These are phyloP conservation scores for Linum usitatissimum DNA, from an alignment of 345 rosid genomes.

Conservation along the genomic window DNA sequence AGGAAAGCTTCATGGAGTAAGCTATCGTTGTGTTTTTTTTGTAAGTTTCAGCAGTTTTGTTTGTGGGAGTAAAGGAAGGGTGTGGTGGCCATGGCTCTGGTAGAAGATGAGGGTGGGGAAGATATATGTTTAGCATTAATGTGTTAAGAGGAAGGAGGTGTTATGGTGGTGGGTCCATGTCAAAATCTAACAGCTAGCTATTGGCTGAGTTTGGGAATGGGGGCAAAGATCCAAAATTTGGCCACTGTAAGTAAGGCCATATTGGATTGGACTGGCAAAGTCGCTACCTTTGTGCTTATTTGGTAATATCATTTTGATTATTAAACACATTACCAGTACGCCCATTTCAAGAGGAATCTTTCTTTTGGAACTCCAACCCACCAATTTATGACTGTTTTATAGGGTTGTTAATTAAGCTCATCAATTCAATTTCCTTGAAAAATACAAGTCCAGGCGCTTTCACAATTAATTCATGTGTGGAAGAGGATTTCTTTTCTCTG, in stretches of 20 bases:
- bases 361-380: no score
- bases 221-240: constrained; percentile 27
- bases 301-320: neutral
- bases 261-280: constrained; percentile 7
- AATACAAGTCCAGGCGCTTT: no score
- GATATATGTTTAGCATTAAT: constrained; percentile 32
- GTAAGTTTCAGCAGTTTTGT: constrained; percentile 10
- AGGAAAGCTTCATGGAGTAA: constrained; percentile 1
- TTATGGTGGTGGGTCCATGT: constrained; percentile 40
- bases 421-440: no score
- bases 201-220: constrained; percentile 20
- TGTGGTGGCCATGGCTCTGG: constrained; percentile 27
- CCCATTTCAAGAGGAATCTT: no score
- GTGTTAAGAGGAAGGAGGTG: constrained; percentile 6
- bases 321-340: no score
- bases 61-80: constrained; percentile 11
- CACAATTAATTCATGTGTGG: no score
- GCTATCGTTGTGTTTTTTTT: constrained; percentile 3
- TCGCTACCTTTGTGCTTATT: neutral
- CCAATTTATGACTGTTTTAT: no score
- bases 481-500: no score
- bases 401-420: no score
- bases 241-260: constrained; percentile 13
- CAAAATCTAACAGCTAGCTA: constrained; percentile 27
- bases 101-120: constrained; percentile 11